These are phyloP conservation scores for Zychaea mexicana DNA, from an alignment of 371 early-diverging fungal species.

Conservation along the genomic window DNA sequence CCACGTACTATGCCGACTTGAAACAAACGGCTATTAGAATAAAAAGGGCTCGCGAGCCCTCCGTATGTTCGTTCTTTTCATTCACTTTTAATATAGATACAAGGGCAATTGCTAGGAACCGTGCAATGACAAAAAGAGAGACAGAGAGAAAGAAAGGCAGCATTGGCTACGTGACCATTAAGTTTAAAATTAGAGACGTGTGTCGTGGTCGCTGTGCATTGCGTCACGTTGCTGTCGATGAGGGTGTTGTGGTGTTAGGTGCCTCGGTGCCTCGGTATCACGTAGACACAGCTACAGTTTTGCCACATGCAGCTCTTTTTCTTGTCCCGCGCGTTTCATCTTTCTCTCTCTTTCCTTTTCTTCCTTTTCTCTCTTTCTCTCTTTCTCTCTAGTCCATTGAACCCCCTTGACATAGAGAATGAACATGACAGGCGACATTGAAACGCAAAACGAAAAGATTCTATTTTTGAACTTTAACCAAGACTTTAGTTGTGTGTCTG, in stretches of 20 bases:
- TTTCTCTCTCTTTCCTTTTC: not conserved
- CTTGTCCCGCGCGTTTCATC: not conserved
- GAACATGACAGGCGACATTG: slow-evolving; percentile 57
- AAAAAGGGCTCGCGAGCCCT: no score
- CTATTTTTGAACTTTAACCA: slow-evolving; percentile 92
- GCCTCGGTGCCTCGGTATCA: not conserved
- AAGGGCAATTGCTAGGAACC: no score
- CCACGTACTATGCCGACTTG: no score
- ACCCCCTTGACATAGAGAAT: slow-evolving; percentile 75
- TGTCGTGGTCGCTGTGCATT: not conserved
- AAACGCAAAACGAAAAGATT: slow-evolving; percentile 61
- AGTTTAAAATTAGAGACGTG: not conserved
- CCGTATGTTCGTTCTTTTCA: no score
- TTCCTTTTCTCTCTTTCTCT: not conserved
- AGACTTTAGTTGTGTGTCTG: slow-evolving; percentile 89
- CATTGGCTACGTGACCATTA: not conserved
- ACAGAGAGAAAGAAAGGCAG: not conserved
- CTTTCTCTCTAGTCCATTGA: slow-evolving; percentile 39
- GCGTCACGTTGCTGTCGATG: not conserved
- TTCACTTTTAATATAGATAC: no score
- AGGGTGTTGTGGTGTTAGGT: not conserved
- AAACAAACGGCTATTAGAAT: no score
- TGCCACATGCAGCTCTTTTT: not conserved
- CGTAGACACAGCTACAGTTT: no score
- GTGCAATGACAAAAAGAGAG: no score